Conservation (phyloP, 352 stramenopile genomes). For the Globisporangium irregulare region DNA sequence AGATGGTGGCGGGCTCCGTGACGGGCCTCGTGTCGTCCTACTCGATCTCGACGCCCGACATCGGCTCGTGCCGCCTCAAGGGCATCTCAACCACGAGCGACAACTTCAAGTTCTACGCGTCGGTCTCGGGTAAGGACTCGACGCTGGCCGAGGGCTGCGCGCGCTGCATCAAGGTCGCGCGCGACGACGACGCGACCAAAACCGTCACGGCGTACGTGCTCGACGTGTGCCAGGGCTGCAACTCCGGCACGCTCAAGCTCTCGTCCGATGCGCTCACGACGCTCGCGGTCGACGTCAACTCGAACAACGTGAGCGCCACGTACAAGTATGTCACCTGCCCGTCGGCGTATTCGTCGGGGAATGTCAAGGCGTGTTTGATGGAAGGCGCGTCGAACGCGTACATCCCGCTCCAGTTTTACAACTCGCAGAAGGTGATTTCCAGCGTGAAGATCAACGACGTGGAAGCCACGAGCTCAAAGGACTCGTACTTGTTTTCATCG, state of each 20-base stretch:
- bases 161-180: constrained; percentile 71
- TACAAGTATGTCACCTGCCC: constrained; percentile 70
- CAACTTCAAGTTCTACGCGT: constrained; percentile 82
- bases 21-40: constrained; percentile 38
- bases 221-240: constrained; percentile 60
- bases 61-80: constrained; percentile 70
- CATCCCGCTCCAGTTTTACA: constrained; percentile 82
- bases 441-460: constrained; percentile 57
- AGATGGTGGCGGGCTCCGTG: constrained; percentile 12
- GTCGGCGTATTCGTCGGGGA: constrained; percentile 48
- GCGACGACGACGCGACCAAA: constrained; percentile 39
- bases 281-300: constrained; percentile 44
- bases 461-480: constrained; percentile 40
- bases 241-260: constrained; percentile 45
- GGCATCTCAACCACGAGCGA: constrained; percentile 49
- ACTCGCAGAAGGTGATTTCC: constrained; percentile 71
- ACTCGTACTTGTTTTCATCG: constrained; percentile 60
- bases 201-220: constrained; percentile 67
- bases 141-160: constrained; percentile 56
- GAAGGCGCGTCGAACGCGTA: constrained; percentile 76
- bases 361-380: constrained; percentile 81
- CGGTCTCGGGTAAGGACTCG: constrained; percentile 55
- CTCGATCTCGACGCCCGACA: constrained; percentile 55
- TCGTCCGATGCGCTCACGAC: constrained; percentile 40
- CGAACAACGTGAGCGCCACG: constrained; percentile 47